Evolutionary conservation across 2,329 filamentous ascomycete species (phyloP), one percentile per base, ranked within the genome.

Genomic region (Exophiala calicioides): DNA sequence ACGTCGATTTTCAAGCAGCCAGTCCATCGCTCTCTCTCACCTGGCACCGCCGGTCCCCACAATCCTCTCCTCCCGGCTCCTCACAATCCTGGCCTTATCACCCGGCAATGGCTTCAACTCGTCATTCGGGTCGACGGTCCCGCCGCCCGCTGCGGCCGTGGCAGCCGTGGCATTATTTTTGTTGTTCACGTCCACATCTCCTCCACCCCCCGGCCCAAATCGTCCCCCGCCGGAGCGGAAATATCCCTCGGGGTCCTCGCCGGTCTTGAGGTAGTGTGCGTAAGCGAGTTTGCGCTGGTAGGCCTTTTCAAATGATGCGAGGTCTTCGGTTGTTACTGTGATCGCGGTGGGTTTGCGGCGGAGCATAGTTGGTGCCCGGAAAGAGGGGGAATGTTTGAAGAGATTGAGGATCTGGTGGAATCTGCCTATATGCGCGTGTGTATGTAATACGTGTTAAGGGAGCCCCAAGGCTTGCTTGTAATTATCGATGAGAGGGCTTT

Each of bases 301-400:
- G 10, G 39, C 18, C 51, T 76, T 69, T 60, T 75, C 72, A 47
- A 75, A 74, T n/a, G 67, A 57, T 12, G 66, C 60, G 19, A 76
- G 60, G 52, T 76, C 73, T 61, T 75, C 73, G 3, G 67, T 62
- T 1, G 73, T 75, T 16, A 76, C 64, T 32, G 72, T 69, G 33
- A 76, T 70, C n/a, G 71, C 69, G 16, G 73, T 76, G 20, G 73
- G 73, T 53, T 74, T 73, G 50, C 73, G 71, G 52, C 73, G 73
- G 47, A 76, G 70, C 73, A 76, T 76, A 33, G 27, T n/a, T 24
- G 32, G 15, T 26, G n/a, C n/a, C n/a, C n/a, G n/a, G n/a, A n/a
- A n/a, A n/a, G n/a, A n/a, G n/a, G n/a, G n/a, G n/a, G n/a, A n/a
- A n/a, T n/a, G n/a, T n/a, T n/a, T n/a, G n/a, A n/a, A n/a, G n/a